Percentiles rank a stretch among this genome's conserved stretches.
phyloP scores from a whole-genome alignment of 2,329 filamentous ascomycete species.

The Aureobasidium melanogenum region DNA sequence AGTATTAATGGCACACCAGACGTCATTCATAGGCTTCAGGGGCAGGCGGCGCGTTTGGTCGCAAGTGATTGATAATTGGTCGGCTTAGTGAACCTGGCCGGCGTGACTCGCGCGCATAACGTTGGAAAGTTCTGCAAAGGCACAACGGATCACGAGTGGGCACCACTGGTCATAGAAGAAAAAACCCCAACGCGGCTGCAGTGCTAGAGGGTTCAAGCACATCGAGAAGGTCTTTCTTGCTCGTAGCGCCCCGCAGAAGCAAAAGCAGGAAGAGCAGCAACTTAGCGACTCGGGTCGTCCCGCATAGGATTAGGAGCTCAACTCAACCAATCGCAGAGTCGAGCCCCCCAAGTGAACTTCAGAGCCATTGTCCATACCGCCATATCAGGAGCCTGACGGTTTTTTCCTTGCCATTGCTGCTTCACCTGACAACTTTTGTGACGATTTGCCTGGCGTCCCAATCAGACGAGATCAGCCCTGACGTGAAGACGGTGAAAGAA shows the following conservation, averaged over 20 bases:
- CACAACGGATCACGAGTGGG: not conserved
- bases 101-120: conserved; percentile 10
- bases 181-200: not conserved
- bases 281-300: conserved; percentile 10
- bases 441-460: not conserved
- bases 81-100: not conserved
- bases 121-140: conserved; percentile 1
- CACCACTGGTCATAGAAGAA: not conserved
- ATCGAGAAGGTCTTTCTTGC: not conserved
- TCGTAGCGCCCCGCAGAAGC: conserved; percentile 7
- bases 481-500: conserved; percentile 6
- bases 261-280: conserved; percentile 6
- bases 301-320: conserved; percentile 10
- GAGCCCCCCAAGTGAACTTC: conserved; percentile 10
- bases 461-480: not conserved
- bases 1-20: not conserved
- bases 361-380: conserved; percentile 1
- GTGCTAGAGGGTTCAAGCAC: not conserved
- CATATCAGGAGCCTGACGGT: conserved; percentile 9
- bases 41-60: conserved; percentile 1
- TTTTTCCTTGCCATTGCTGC: conserved; percentile 1
- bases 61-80: not conserved
- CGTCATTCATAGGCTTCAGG: conserved; percentile 1
- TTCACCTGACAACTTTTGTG: not conserved
- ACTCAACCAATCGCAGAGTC: conserved; percentile 11